Evolutionary conservation across 768 basidiomycete species (phyloP), one percentile per base, ranked within the genome.

Genomic region (Harrya chromipes): DNA sequence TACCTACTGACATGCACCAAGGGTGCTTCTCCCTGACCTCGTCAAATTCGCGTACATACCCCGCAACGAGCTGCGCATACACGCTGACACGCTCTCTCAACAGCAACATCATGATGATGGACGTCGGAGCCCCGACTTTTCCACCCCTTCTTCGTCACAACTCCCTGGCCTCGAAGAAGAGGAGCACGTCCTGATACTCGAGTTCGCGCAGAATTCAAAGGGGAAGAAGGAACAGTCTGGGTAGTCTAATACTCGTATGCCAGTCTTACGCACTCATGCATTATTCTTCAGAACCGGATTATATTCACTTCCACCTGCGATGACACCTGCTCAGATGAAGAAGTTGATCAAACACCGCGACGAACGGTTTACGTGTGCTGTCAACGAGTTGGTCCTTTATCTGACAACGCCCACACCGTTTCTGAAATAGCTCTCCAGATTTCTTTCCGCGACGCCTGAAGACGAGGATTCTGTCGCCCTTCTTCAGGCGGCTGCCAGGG

Each of bases 31-130:
- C 13, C 92, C 92, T 1, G 82, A 86, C 49, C 71, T 90, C 35
- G 73, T 95, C 57, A 83, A 78, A 44, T 94, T 94, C 58, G 84
- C 90, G 7, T 94, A 93, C 61, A 84, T 86, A 54, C 82, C 87
- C 47, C 68, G 72, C 26, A 74, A 78, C 40, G 78, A 87, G 39
- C 65, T 89, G 12, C 78, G 78, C 43, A 74, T 85, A 46, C 76
- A 85, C 6, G 66, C 73, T 31, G 69, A 72, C 51, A 56, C 53
- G 19, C 54, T 56, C 33, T 64, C 63, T 31, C 63, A 43, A 29
- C 49, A 47, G 8, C 49, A 61, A 38, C 46, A 38, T n/a, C n/a
- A n/a, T n/a, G n/a, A n/a, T 1, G 48, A 50, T 26, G 67, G 74
- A 17, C 70, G 68, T 29, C 58, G 54, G 2, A 74, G 72, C 19